A percentile compares a stretch with the other conserved stretches of the same genome.
Evolutionary conservation across 2,329 filamentous ascomycete species (phyloP).

Genomic region (Coleophoma eucalyptorum): DNA sequence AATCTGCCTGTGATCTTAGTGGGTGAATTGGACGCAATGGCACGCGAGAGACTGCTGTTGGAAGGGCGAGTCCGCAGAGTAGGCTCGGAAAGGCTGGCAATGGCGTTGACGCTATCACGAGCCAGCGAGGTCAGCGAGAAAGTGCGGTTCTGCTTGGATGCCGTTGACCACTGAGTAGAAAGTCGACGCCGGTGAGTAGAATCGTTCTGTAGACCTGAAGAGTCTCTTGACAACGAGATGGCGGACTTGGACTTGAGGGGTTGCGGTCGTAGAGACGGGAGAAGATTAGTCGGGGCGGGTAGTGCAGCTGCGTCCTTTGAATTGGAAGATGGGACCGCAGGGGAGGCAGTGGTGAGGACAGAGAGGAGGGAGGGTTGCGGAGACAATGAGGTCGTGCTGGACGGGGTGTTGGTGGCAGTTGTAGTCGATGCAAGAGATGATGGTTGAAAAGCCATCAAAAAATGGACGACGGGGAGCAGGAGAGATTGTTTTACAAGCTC

Average conservation of each 20-base stretch:
- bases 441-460: not conserved
- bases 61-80: conserved; percentile 17
- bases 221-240: not conserved
- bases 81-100: conserved; percentile 24
- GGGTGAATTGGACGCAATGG: conserved; percentile 12
- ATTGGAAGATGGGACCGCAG: not conserved
- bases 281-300: too few relatives aligned
- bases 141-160: conserved; percentile 15
- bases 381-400: not conserved
- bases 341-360: not conserved
- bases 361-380: not conserved
- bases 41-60: conserved; percentile 17
- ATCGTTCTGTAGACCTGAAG: not conserved
- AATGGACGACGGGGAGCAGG: not conserved
- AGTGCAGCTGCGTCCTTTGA: too few relatives aligned
- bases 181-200: conserved; percentile 17
- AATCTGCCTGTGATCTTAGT: conserved; percentile 1
- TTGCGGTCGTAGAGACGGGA: too few relatives aligned
- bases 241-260: too few relatives aligned
- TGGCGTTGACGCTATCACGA: conserved; percentile 25
- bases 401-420: not conserved
- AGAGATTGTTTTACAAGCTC: not conserved
- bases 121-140: conserved; percentile 25
- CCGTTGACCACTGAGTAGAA: conserved; percentile 11
- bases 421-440: not conserved